These are phyloP conservation scores for Solanum peruvianum DNA, from an alignment of 257 asterid species.

Conservation along the genomic window DNA sequence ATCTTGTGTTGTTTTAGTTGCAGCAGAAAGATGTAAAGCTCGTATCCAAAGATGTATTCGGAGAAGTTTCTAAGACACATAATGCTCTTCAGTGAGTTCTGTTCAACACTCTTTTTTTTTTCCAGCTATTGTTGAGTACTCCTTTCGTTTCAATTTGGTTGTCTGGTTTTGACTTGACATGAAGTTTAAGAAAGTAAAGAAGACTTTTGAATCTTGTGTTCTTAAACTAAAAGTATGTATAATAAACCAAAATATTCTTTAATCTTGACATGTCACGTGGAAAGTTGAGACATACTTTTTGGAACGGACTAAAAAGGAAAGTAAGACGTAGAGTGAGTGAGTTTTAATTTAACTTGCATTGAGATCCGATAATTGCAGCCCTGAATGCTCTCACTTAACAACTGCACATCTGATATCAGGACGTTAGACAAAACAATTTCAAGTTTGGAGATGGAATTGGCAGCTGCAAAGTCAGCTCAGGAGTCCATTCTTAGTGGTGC, in stretches of 20 bases:
- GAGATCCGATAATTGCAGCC: not conserved
- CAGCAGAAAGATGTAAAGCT: conserved; percentile 42
- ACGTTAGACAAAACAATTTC: conserved; percentile 73
- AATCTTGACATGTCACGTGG: not conserved
- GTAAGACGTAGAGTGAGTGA: not conserved
- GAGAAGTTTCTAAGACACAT: conserved; percentile 48
- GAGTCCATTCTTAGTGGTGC: conserved; percentile 60
- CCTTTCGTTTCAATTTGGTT: not conserved
- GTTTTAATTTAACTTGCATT: not conserved
- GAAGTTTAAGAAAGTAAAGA: not conserved
- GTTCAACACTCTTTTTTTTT: not conserved
- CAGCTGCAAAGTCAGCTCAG: conserved; percentile 74
- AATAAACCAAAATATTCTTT: too few species aligned
- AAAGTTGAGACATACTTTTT: not conserved
- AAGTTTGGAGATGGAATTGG: conserved; percentile 70
- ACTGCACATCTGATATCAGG: conserved; percentile 17
- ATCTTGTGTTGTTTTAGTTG: conserved; percentile 2
- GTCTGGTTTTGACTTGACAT: not conserved
- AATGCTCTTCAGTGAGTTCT: conserved; percentile 48
- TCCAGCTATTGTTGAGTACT: not conserved
- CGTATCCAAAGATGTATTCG: conserved; percentile 34
- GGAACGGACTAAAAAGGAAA: not conserved
- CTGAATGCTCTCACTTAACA: not conserved
- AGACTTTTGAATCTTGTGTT: not conserved
- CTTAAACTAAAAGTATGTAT: not conserved